Conservation (phyloP, 495 filamentous ascomycete species). For the Podospora anserina region DNA sequence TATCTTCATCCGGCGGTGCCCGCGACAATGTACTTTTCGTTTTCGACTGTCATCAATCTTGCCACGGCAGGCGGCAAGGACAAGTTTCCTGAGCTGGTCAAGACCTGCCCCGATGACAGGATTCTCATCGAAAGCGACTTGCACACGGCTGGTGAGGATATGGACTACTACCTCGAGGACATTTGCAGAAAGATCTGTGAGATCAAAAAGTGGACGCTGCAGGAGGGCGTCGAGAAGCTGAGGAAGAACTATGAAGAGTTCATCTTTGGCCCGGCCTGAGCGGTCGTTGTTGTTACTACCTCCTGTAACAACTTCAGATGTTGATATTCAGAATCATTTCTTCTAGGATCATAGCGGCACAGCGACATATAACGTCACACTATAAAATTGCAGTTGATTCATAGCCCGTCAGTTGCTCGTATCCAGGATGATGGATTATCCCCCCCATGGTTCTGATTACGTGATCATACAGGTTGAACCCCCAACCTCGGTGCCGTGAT, state of each 20-base stretch:
- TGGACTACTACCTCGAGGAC: constrained; percentile 76
- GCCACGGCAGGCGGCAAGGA: constrained; percentile 43
- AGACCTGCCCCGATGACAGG: constrained; percentile 68
- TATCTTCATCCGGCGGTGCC: constrained; percentile 75
- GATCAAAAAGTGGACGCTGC: constrained; percentile 73
- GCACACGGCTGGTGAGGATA: constrained; percentile 75
- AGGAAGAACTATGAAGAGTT: constrained; percentile 78
- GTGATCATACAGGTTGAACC: not conserved
- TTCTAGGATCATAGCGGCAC: not conserved
- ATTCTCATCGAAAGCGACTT: constrained; percentile 88
- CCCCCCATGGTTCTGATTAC: not conserved
- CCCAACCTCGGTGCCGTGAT: not conserved
- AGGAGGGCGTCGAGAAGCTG: constrained; percentile 66
- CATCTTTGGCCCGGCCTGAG: constrained; percentile 56
- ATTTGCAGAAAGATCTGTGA: constrained; percentile 68
- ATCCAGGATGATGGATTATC: not conserved
- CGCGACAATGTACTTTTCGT: constrained; percentile 79
- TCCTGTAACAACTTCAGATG: not conserved
- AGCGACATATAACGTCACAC: not conserved
- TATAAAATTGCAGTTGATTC: not conserved
- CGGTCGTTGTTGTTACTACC: not conserved
- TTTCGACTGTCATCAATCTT: constrained; percentile 82
- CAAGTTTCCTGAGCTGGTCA: constrained; percentile 61
- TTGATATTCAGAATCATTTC: not conserved
- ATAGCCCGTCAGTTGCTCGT: not conserved